A percentile compares a stretch with the other conserved stretches of the same genome.
Evolutionary conservation across 257 asterid genomes (phyloP).

Genomic region (Lycium ferocissimum): DNA sequence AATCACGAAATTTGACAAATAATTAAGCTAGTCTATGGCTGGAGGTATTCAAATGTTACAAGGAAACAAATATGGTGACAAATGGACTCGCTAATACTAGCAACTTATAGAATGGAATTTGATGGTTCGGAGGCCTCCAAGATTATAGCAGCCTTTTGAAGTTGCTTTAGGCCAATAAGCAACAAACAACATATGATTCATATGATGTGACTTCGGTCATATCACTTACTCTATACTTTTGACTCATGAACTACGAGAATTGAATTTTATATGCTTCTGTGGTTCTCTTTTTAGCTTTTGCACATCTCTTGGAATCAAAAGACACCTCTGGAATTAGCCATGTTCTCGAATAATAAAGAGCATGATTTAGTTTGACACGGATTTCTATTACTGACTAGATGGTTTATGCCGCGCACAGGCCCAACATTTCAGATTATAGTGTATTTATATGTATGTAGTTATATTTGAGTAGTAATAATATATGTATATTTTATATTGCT

Average conservation of each 20-base stretch:
- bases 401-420: no score
- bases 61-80: not conserved
- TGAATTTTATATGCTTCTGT: not conserved
- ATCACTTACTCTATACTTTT: not conserved
- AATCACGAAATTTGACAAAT: not conserved
- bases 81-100: not conserved
- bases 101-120: not conserved
- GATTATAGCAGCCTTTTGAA: not conserved
- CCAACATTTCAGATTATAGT: no score
- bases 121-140: not conserved
- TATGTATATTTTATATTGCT: no score
- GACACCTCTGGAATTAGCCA: not conserved
- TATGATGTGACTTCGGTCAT: not conserved
- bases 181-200: not conserved
- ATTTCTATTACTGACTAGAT: no score
- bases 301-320: not conserved
- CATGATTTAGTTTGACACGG: not conserved
- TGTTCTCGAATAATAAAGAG: not conserved
- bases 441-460: no score
- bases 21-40: not conserved
- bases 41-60: constrained; percentile 16
- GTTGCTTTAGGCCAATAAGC: not conserved
- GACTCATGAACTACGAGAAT: not conserved
- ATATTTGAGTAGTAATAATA: no score
- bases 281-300: not conserved